Evolutionary conservation across 257 asterid genomes (phyloP), one percentile per base, ranked within the genome.

Genomic region (Cruciata laevipes): DNA sequence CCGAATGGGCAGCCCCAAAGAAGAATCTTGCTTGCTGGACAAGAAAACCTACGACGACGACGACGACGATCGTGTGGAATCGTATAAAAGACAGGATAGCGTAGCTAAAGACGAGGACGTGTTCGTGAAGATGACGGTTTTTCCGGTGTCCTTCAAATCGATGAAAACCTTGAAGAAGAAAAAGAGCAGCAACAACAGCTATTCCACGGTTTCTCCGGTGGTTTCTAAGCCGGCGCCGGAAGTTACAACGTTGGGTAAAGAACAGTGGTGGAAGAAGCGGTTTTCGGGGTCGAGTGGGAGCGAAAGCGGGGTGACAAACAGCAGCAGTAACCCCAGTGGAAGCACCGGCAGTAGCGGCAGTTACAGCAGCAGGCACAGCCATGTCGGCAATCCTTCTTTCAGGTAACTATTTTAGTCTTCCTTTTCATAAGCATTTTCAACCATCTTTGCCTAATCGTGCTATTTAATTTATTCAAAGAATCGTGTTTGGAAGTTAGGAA

Each of bases 231-330:
- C 85, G 24, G 86, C 78, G 65, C 84, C 85, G 24, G 86, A 80
- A 67, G 76, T 23, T 20, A 69, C 73, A 35, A 7, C 71, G 24
- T 78, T 80, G 1, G 91, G 85, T 17, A 82, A 53, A 57, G 95
- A 87, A n/a, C 55, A 14, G 55, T 91, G 95, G 94, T 86, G 96
- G 97, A 88, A 84, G 91, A 87, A 76, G 70, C 78, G 74, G 76
- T 79, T 83, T 61, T 66, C 78, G 9, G 79, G 76, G 9, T 89
- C 96, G 14, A 83, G 83, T 57, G 89, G 74, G 51, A 60, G 33
- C 35, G 81, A 65, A 13, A 78, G 66, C 10, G 68, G 85, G 68
- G 70, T 80, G 52, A 68, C 73, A 14, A 42, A 47, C 55, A 47
- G 77, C 27, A 69, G 82, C 53, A 75, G 74, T 63, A 65, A 80